phyloP scores from a whole-genome alignment of 768 basidiomycete species.

The Xerocomellus dryophilus region DNA sequence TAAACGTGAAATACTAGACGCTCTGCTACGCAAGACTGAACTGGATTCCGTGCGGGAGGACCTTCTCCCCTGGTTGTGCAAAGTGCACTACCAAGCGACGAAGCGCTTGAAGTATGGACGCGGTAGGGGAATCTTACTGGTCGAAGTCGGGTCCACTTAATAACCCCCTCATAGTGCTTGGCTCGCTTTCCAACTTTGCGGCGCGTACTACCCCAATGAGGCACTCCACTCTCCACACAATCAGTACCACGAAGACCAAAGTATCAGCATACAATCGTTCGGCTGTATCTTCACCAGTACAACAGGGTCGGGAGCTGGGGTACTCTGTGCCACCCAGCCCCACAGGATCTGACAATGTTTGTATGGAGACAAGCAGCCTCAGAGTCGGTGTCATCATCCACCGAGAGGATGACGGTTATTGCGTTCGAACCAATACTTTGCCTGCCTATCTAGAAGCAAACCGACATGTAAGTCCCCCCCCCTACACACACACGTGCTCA shows the following conservation, averaged over 20 bases:
- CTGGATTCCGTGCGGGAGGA: conserved; percentile 87
- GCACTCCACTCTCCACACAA: conserved; percentile 53
- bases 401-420: conserved; percentile 48
- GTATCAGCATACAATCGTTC: conserved; percentile 1
- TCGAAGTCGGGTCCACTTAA: not conserved
- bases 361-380: conserved; percentile 42
- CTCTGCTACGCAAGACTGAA: conserved; percentile 61
- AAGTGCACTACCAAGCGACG: conserved; percentile 69
- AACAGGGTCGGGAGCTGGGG: conserved; percentile 28
- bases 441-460: conserved; percentile 78
- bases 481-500: not conserved
- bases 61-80: conserved; percentile 90
- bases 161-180: conserved; percentile 38
- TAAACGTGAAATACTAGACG: conserved; percentile 67
- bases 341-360: conserved; percentile 37
- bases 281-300: conserved; percentile 19
- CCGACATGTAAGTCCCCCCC: conserved; percentile 53
- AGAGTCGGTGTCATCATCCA: conserved; percentile 67
- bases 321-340: conserved; percentile 48
- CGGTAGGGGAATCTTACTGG: conserved; percentile 36
- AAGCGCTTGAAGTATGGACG: conserved; percentile 58
- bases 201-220: conserved; percentile 43
- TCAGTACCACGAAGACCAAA: conserved; percentile 18
- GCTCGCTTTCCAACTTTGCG: conserved; percentile 40
- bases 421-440: conserved; percentile 74